Base-by-base conservation (phyloP, 2,329 filamentous ascomycete genomes). In the Teratosphaeria nubilosa region DNA sequence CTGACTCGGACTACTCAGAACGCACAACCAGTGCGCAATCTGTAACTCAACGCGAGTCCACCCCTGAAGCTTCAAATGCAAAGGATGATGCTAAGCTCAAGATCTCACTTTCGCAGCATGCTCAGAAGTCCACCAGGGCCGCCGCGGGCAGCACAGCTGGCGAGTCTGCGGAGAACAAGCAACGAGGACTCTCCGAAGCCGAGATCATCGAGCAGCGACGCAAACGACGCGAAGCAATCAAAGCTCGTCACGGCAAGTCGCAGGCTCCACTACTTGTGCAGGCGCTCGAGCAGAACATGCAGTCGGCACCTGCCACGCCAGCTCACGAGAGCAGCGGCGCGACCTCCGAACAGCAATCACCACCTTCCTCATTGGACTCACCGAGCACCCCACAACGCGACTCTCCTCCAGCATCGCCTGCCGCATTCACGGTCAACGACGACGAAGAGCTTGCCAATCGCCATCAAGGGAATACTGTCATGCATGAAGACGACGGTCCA, bases 181-280 rank as follows among this genome's bases (percentile, higher is more conserved):
- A 65, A 65, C 79, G 82, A n/a, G 71, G 90, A 65, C 58, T 70
- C 16, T 87, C 95, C 71, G 88, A 95, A 76, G 88, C 87, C 62
- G 86, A 88, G 64, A 81, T 92, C 68, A 88, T 96, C 67, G 88
- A 95, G 72, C 86, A 90, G 67, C 87, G 91, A 57, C 87, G 91
- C 30, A 90, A 87, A 70, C 84, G 88, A 59, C 86, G 91, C 64
- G 89, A 94, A 75, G 89, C 90, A 63, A 87, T 95, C 63, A 83
- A 90, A 70, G 87, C 89, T 71, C 95, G 91, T 76, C 87, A 90
- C 67, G 31, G 51, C 20, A 85, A 84, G 73, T 77, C 74, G 64
- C 85, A 86, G 67, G 67, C 81, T 88, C 60, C 59, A 52, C 56
- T 69, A 83, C 91, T 65, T 53, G 83, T 92, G 62, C 86, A 91